A percentile compares a stretch with the other conserved stretches of the same genome.
phyloP scores from a whole-genome alignment of 495 filamentous ascomycete species.

The Aspergillus panamensis region DNA sequence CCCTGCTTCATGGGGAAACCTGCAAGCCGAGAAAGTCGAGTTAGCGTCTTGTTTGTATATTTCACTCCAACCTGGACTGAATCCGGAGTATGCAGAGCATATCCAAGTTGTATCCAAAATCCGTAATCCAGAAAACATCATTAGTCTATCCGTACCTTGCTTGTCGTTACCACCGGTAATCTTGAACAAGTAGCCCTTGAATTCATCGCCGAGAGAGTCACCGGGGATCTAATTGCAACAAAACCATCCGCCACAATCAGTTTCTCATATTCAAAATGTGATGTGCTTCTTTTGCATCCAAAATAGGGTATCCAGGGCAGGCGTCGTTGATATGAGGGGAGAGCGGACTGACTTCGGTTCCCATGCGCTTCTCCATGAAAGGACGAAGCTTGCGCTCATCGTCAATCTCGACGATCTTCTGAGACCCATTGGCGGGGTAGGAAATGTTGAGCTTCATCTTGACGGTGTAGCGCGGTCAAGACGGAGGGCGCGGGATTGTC shows the following conservation, averaged over 20 bases:
- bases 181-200: conserved; percentile 86
- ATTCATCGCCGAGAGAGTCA: conserved; percentile 94
- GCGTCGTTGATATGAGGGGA: conserved; percentile 17
- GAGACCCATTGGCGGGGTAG: conserved; percentile 96
- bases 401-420: conserved; percentile 97
- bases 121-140: not conserved
- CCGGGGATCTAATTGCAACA: conserved; percentile 51
- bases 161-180: conserved; percentile 99
- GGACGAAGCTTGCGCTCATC: conserved; percentile 91
- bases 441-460: conserved; percentile 96
- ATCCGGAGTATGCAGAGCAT: not conserved
- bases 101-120: not conserved
- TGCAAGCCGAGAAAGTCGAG: conserved; percentile 19
- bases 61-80: not conserved
- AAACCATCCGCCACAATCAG: conserved; percentile 38
- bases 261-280: conserved; percentile 27
- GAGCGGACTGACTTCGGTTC: conserved; percentile 71
- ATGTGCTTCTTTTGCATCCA: conserved; percentile 8
- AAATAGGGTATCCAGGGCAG: conserved; percentile 8
- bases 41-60: conserved; percentile 23
- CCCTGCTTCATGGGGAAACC: conserved; percentile 99
- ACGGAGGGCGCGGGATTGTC: conserved; percentile 51
- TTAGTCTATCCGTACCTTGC: conserved; percentile 59
- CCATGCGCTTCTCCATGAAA: conserved; percentile 94
- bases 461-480: conserved; percentile 52